Evolutionary conservation across 768 basidiomycete genomes (phyloP), one percentile per base, ranked within the genome.

Genomic region (Cystobasidiopsis lactophilus): DNA sequence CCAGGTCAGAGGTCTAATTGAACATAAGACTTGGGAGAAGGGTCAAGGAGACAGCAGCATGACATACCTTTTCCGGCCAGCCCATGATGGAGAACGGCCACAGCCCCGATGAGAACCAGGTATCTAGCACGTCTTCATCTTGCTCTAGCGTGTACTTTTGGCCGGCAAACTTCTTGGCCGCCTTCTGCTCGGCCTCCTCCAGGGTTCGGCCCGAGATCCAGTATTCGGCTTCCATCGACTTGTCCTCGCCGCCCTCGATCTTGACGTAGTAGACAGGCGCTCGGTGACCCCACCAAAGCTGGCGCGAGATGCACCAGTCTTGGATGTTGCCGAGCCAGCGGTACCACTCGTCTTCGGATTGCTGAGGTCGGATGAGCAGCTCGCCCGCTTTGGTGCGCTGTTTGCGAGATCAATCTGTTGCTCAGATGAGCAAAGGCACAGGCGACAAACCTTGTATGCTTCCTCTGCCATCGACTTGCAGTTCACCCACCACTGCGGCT

Each of bases 401-500:
- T 13, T 19, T 27, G 21, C 5, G 2, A 47, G 21, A 5, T 38
- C 35, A 44, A 26, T 16, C 24, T 3, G 21, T 27, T 23, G 21
- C 30, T n/a, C 14, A 19, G 19, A 30, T 21, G 23, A 40, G 16
- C 35, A 27, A 11, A 47, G n/a, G 19, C 23, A 3, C 10, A 31
- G 19, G n/a, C 24, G 46, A 64, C 47, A 59, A 30, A 84, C 88
- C 72, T 78, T 77, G 65, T 91, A 74, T 4, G 83, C 85, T 61
- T 88, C 84, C 50, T 85, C 80, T 0, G 91, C 88, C 49, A 96
- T 70, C 1, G 81, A 80, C 66, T 84, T 77, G 69, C 88, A 91
- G 66, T 79, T 77, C 33, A 98, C 81, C 89, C 91, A 98, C 93
- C 93, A 98, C 65, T 98, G 93, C 0, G 93, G 93, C 67, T 93